phyloP scores from a whole-genome alignment of 495 filamentous ascomycete genomes.

The Niebla homalea region DNA sequence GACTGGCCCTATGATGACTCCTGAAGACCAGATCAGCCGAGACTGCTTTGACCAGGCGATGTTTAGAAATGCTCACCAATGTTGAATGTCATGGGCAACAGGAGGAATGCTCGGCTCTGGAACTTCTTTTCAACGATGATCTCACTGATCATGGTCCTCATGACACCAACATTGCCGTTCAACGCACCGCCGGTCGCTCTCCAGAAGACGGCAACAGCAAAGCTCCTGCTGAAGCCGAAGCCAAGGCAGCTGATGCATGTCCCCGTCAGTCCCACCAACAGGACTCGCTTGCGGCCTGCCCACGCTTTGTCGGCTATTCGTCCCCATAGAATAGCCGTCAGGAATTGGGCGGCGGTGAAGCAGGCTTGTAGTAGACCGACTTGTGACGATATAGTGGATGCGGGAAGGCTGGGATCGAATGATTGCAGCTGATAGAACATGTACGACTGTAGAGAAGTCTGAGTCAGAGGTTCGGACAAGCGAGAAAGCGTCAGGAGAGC shows the following conservation, averaged over 20 bases:
- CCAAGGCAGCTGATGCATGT: slow-evolving; percentile 60
- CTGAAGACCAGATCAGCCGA: slow-evolving; percentile 21
- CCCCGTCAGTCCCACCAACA: slow-evolving; percentile 61
- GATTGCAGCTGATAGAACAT: slow-evolving; percentile 71
- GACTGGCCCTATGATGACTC: slow-evolving; percentile 53
- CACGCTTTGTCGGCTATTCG: slow-evolving; percentile 55
- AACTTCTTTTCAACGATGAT: slow-evolving; percentile 62
- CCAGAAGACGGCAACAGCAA: slow-evolving; percentile 61
- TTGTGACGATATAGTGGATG: slow-evolving; percentile 59
- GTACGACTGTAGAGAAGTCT: slow-evolving; percentile 43
- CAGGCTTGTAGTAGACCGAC: slow-evolving; percentile 66
- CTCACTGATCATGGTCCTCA: slow-evolving; percentile 72
- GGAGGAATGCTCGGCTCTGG: slow-evolving; percentile 61
- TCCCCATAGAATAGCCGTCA: slow-evolving; percentile 79
- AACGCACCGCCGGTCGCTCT: slow-evolving; percentile 59
- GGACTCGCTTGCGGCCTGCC: slow-evolving; percentile 61
- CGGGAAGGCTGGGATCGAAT: slow-evolving; percentile 49
- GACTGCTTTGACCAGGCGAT: no score
- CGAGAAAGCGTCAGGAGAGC: slow-evolving; percentile 60
- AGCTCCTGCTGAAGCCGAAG: slow-evolving; percentile 66
- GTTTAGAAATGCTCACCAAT: slow-evolving; percentile 12
- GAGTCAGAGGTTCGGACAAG: slow-evolving; percentile 33
- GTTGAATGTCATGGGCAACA: slow-evolving; percentile 75
- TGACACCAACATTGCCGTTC: slow-evolving; percentile 73
- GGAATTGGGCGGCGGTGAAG: slow-evolving; percentile 73